These are phyloP conservation scores for Calonectria naviculata DNA, from an alignment of 2,329 filamentous ascomycete genomes.

Conservation along the genomic window DNA sequence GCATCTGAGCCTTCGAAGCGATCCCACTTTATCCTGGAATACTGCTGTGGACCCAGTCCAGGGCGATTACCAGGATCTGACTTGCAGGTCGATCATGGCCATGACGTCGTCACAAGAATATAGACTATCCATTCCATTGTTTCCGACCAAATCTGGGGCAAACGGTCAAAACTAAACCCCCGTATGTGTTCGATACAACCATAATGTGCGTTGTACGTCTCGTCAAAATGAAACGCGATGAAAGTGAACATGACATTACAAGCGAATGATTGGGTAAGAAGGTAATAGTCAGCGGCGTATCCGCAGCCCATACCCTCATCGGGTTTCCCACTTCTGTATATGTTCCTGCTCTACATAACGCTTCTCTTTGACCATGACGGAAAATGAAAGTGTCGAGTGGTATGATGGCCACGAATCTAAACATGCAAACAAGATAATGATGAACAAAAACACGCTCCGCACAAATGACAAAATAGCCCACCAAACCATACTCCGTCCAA, in stretches of 20 bases:
- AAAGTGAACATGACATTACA: background rate
- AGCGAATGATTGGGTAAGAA: background rate
- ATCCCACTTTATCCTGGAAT: slow-evolving; percentile 8
- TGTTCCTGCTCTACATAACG: slow-evolving; percentile 2
- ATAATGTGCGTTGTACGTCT: background rate
- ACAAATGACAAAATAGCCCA: slow-evolving; percentile 9
- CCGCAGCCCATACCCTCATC: background rate
- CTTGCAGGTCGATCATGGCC: slow-evolving; percentile 23
- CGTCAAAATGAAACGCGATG: background rate
- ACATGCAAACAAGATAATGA: slow-evolving; percentile 13
- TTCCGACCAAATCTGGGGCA: background rate
- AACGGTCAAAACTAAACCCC: background rate
- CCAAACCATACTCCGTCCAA: slow-evolving; percentile 29
- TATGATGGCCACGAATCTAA: slow-evolving; percentile 29
- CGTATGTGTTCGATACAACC: background rate
- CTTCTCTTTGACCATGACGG: slow-evolving; percentile 9
- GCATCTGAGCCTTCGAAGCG: background rate
- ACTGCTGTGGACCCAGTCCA: background rate
- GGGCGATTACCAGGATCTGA: slow-evolving; percentile 10
- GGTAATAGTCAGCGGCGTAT: background rate
- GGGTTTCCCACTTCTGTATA: background rate
- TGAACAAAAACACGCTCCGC: slow-evolving; percentile 28
- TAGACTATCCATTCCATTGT: background rate
- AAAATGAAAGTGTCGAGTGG: slow-evolving; percentile 30
- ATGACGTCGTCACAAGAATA: slow-evolving; percentile 17